A percentile compares a stretch with the other conserved stretches of the same genome.
Conservation (phyloP, 768 basidiomycete genomes). For the Hygrocybe punicea region DNA sequence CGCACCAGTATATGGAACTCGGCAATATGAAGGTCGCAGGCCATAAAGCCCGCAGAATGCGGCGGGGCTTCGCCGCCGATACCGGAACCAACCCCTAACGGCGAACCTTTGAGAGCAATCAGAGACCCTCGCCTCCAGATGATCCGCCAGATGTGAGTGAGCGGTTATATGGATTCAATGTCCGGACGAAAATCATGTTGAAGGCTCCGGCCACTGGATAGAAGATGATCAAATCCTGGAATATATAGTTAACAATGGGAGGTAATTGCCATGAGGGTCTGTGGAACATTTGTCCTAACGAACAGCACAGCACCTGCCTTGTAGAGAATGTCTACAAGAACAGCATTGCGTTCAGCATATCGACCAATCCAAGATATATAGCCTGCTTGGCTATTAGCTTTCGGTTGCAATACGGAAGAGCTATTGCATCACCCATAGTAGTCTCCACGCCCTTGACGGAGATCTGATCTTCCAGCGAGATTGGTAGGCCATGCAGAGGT, state of each 20-base stretch:
- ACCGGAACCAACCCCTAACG: conserved; percentile 75
- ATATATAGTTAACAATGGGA: neutral
- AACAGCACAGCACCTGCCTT: conserved; percentile 68
- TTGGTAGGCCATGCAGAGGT: conserved; percentile 70
- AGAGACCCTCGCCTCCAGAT: conserved; percentile 83
- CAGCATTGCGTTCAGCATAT: conserved; percentile 54
- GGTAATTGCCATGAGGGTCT: conserved; percentile 63
- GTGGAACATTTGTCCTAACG: conserved; percentile 73
- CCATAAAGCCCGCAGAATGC: conserved; percentile 69
- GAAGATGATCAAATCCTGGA: neutral
- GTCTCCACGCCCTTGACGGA: conserved; percentile 63
- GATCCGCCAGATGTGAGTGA: conserved; percentile 74
- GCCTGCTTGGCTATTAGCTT: conserved; percentile 35
- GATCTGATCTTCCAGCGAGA: conserved; percentile 75
- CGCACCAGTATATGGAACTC: conserved; percentile 68
- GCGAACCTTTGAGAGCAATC: conserved; percentile 33
- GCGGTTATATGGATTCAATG: conserved; percentile 71
- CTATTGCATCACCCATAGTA: conserved; percentile 21
- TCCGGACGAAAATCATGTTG: conserved; percentile 78
- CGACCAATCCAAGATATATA: conserved; percentile 72
- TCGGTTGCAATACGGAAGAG: neutral
- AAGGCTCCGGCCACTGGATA: conserved; percentile 66
- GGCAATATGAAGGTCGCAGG: conserved; percentile 63
- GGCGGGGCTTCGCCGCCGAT: conserved; percentile 78
- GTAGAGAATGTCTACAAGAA: conserved; percentile 63